These are phyloP conservation scores for Fusarium aywerte DNA, from an alignment of 2,329 filamentous ascomycete species.

Conservation along the genomic window DNA sequence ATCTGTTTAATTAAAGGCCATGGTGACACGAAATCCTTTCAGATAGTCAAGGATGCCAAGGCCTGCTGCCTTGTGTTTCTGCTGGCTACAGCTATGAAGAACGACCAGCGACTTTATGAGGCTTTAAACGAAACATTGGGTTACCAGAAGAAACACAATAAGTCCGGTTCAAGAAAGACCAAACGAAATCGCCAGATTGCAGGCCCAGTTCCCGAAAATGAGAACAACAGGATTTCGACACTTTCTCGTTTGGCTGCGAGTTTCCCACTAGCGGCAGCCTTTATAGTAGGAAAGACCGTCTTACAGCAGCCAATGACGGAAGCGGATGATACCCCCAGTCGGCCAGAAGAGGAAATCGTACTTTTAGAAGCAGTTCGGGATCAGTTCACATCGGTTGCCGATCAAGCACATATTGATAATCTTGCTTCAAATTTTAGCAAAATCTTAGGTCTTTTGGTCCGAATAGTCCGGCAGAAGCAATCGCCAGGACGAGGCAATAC, in stretches of 20 bases:
- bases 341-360: conserved; percentile 43
- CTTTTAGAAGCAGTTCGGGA: conserved; percentile 42
- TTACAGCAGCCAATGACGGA: conserved; percentile 32
- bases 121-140: conserved; percentile 31
- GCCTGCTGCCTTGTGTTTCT: conserved; percentile 42
- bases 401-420: conserved; percentile 36
- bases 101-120: conserved; percentile 26
- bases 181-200: background rate
- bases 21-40: conserved; percentile 3
- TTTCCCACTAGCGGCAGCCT: conserved; percentile 42
- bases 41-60: conserved; percentile 37
- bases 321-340: conserved; percentile 6
- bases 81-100: conserved; percentile 31
- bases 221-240: conserved; percentile 9
- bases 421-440: conserved; percentile 37
- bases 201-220: conserved; percentile 4
- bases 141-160: background rate
- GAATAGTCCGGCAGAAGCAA: conserved; percentile 35
- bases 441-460: conserved; percentile 28
- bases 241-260: conserved; percentile 36
- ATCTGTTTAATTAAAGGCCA: conserved; percentile 30
- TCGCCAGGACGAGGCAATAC: conserved; percentile 25
- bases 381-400: conserved; percentile 28
- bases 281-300: conserved; percentile 34
- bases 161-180: background rate